Base-by-base conservation (phyloP, 108 stramenopile species). In the Craspedostauros australis region DNA sequence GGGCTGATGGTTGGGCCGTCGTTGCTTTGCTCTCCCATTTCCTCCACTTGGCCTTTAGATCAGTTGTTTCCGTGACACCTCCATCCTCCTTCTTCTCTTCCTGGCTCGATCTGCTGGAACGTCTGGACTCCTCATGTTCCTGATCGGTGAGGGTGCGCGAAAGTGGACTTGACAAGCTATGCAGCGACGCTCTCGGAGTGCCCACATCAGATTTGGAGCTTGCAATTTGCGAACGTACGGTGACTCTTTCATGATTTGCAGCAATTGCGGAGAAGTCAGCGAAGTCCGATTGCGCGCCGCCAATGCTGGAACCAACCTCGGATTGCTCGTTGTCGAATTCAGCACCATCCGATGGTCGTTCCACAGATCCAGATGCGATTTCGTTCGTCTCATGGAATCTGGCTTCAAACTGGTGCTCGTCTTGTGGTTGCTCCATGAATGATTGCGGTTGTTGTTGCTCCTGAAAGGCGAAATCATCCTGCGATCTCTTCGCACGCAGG, bases 131-230 rank as follows among this genome's bases (percentile, higher is more conserved):
- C n/a, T n/a, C n/a, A n/a, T n/a, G 42, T 28, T 41, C 63, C 40
- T 53, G 37, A 0, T 50, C 25, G 32, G 2, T 34, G 23, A 66
- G 52, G 21, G 19, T 33, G 32, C 43, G 46, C 27, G 66, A 27
- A 12, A 56, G 24, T 11, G 2, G 5, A 9, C 23, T 2, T 34
- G 24, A 20, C 14, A 28, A 53, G 14, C 38, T 21, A 36, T 19
- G 22, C 18, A 25, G 11, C 11, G 20, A 43, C 8, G 56, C 14
- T 16, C 44, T 57, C 11, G 46, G 28, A 4, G 42, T 44, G 12
- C 66, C 66, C 29, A 57, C 18, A 26, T 67, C 66, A 12, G 66
- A 67, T 45, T 52, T 59, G 1, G 48, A 26, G 6, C n/a, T 28
- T 27, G 27, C 47, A 7, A 48, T 26, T 20, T 48, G 27, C 47